Evolutionary conservation across 1,284 basidiomycete species (phyloP), one percentile per base, ranked within the genome.

Genomic region (Rhodotorula sp.): DNA sequence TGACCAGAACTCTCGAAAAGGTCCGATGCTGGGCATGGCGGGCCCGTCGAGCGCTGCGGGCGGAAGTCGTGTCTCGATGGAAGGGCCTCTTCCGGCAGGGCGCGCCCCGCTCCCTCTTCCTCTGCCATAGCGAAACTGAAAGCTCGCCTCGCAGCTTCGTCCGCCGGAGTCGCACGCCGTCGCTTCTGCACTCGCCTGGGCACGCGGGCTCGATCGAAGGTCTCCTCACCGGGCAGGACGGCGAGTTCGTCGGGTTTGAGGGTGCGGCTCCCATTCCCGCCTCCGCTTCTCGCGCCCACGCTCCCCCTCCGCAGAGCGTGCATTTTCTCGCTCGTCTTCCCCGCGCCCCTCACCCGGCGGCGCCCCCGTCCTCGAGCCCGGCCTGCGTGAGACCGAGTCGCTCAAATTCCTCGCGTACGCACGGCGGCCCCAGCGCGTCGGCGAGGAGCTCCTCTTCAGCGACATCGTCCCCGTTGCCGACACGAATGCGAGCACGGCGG

Each of bases 401-500:
- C 57, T 65, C 64, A 74, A 74, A 39, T 76, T 76, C 69, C 73
- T 74, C 58, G 58, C 58, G 34, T 78, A 70, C 63, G 64, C 73
- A 9, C 56, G 62, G 17, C 61, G 67, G 8, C 66, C 73, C 21
- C 63, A 61, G 32, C 37, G 55, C 22, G 36, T 63, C 29, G 48
- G 64, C 21, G 55, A 59, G 25, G 57, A 29, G 9, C 68, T 76
- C 25, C 48, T 60, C 36, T 76, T 78, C 62, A 71, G 67, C 37
- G 72, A 76, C 55, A 67, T 78, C 34, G 76, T 76, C 2, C 76
- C 75, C 63, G 71, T 78, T 0, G 69, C 75, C 0, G 65, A 67
- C 25, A 79, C 77, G 25, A 73, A 70, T 21, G 73, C 78, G 5
- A 64, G 62, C 0, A 77, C 80, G 6, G 81, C 81, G 9, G 80